These are phyloP conservation scores for Pelagophyceae sp. DNA, from an alignment of 352 stramenopile species.

Conservation along the genomic window DNA sequence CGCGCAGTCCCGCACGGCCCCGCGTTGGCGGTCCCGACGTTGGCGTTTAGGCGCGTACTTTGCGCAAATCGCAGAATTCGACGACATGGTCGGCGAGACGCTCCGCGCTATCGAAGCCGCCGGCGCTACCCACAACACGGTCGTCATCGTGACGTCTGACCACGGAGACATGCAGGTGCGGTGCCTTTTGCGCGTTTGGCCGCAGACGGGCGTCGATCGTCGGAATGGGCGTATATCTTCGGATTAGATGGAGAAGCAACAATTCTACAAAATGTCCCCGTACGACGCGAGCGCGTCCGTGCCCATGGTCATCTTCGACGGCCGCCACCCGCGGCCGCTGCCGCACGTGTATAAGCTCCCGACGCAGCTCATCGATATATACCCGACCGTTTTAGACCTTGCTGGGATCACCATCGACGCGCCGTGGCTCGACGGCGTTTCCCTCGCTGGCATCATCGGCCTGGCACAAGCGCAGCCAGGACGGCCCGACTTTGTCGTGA, in stretches of 20 bases:
- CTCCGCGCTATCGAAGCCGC: background rate
- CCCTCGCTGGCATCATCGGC: conserved; percentile 25
- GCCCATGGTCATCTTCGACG: conserved; percentile 23
- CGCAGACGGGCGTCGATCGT: no score
- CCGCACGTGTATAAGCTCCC: conserved; percentile 9
- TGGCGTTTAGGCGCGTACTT: no score
- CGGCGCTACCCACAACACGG: conserved; percentile 24
- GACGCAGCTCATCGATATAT: conserved; percentile 33
- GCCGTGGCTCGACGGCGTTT: conserved; percentile 27
- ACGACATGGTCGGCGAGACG: conserved; percentile 30
- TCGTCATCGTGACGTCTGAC: conserved; percentile 32
- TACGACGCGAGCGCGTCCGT: conserved; percentile 26
- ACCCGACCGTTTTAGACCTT: conserved; percentile 32
- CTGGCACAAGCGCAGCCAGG: background rate
- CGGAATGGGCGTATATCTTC: no score
- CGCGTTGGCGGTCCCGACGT: no score
- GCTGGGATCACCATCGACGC: conserved; percentile 3
- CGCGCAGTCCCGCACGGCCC: no score
- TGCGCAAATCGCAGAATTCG: conserved; percentile 36
- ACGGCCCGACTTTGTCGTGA: conserved; percentile 19
- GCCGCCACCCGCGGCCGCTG: background rate
- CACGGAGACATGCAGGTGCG: conserved; percentile 36
- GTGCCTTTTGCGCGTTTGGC: no score
- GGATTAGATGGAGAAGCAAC: conserved; percentile 34
- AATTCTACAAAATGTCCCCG: conserved; percentile 32